Evolutionary conservation across 305 asterid species (phyloP).

Genomic region (Rubia balearica): DNA sequence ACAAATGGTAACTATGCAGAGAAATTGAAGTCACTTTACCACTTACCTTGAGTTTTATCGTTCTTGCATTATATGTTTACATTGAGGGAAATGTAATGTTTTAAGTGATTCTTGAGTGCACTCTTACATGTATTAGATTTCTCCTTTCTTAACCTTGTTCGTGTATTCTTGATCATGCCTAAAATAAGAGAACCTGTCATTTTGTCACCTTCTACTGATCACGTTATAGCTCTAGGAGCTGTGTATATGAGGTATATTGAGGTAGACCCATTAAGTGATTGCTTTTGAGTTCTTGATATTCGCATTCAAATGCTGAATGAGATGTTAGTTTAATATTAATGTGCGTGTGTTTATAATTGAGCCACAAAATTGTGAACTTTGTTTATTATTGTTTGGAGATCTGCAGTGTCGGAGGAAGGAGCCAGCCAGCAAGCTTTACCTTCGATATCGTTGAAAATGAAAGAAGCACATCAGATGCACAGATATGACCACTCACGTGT

Average conservation of each 20-base stretch:
- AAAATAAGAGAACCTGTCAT: neutral
- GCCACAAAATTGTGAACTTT: neutral
- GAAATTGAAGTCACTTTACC: too few relatives aligned
- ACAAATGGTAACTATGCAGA: too few relatives aligned
- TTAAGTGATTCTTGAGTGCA: neutral
- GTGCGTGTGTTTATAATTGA: neutral
- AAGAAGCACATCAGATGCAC: too few relatives aligned
- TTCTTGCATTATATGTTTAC: too few relatives aligned
- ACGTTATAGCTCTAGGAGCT: too few relatives aligned
- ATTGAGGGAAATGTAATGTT: too few relatives aligned
- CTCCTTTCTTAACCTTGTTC: neutral
- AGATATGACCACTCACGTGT: too few relatives aligned
- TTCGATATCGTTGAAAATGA: too few relatives aligned
- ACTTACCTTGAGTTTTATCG: too few relatives aligned
- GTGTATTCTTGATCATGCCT: neutral
- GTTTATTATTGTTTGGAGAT: constrained; percentile 9
- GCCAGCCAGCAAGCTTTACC: too few relatives aligned
- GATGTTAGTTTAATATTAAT: too few relatives aligned
- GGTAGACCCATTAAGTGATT: neutral
- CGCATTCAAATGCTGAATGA: neutral
- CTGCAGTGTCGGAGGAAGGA: constrained; percentile 56
- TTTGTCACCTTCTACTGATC: neutral
- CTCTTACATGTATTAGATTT: neutral
- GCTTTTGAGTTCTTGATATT: neutral
- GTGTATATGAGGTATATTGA: too few relatives aligned